Conservation (phyloP, 306 rosid species). For the Casuarina glauca region DNA sequence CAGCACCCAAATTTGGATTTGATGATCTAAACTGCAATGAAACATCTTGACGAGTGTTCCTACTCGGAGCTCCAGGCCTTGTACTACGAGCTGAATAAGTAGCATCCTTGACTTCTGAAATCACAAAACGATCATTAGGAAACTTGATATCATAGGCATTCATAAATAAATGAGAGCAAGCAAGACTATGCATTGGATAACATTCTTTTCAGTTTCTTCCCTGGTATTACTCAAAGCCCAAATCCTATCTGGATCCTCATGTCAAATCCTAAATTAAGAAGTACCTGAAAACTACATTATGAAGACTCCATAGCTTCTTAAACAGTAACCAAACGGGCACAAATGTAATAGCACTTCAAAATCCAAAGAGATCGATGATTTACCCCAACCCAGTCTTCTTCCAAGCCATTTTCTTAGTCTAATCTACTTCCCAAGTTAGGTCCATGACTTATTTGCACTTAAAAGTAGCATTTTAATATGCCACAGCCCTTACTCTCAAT, state of each 20-base stretch:
- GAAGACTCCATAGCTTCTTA: background rate
- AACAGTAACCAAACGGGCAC: background rate
- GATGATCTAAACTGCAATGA: constrained; percentile 46
- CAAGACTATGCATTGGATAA: background rate
- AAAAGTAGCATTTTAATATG: background rate
- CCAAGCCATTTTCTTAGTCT: background rate
- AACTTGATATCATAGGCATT: background rate
- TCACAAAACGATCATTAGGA: constrained; percentile 22
- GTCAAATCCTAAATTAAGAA: background rate
- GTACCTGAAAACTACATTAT: background rate
- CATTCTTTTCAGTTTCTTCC: background rate
- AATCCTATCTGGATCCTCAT: background rate
- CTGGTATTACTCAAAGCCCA: background rate
- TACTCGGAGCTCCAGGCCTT: constrained; percentile 35
- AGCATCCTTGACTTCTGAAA: constrained; percentile 41
- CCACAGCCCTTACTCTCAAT: background rate
- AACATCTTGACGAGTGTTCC: constrained; percentile 31
- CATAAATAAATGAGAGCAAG: too few species aligned
- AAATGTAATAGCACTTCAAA: background rate
- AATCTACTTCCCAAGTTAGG: background rate
- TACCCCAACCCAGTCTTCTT: background rate
- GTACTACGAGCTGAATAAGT: constrained; percentile 27
- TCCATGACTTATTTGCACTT: background rate
- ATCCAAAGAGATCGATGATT: background rate
- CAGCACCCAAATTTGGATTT: constrained; percentile 37